phyloP scores from a whole-genome alignment of 2,329 filamentous ascomycete species.

The Paraphoma chrysanthemicola region DNA sequence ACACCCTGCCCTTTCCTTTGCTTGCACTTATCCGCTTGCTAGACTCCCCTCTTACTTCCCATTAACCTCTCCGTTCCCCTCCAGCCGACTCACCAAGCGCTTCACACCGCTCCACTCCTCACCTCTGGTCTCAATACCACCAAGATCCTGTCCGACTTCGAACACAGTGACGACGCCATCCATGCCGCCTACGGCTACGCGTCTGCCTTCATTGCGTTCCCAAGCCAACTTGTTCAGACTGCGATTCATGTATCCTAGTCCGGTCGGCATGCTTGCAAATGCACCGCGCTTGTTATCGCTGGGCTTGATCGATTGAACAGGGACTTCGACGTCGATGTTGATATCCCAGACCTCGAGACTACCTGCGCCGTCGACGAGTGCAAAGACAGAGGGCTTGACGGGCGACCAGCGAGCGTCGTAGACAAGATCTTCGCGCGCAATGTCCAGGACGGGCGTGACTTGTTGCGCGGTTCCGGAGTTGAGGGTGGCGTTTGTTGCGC shows the following conservation, averaged over 20 bases:
- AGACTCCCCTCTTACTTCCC: constrained; percentile 20
- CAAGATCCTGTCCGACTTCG: constrained; percentile 82
- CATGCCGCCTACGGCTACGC: constrained; percentile 88
- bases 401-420: constrained; percentile 98
- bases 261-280: constrained; percentile 45
- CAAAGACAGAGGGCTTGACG: constrained; percentile 91
- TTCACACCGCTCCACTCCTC: constrained; percentile 96
- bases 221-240: constrained; percentile 94
- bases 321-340: constrained; percentile 89
- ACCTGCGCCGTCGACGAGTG: constrained; percentile 90
- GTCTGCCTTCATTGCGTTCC: constrained; percentile 88
- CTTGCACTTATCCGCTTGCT: not conserved
- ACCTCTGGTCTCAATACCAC: constrained; percentile 82
- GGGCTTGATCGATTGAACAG: constrained; percentile 80
- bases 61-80: constrained; percentile 51
- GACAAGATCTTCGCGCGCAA: constrained; percentile 92
- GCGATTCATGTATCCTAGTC: constrained; percentile 72
- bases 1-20: too few species aligned
- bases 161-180: constrained; percentile 92
- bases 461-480: constrained; percentile 49
- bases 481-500: constrained; percentile 51
- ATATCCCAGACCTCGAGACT: constrained; percentile 96
- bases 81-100: constrained; percentile 80
- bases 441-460: constrained; percentile 81
- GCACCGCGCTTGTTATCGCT: constrained; percentile 56